Evolutionary conservation across 352 stramenopile species (phyloP), one percentile per base, ranked within the genome.

Genomic region (Phytophthora rubi): DNA sequence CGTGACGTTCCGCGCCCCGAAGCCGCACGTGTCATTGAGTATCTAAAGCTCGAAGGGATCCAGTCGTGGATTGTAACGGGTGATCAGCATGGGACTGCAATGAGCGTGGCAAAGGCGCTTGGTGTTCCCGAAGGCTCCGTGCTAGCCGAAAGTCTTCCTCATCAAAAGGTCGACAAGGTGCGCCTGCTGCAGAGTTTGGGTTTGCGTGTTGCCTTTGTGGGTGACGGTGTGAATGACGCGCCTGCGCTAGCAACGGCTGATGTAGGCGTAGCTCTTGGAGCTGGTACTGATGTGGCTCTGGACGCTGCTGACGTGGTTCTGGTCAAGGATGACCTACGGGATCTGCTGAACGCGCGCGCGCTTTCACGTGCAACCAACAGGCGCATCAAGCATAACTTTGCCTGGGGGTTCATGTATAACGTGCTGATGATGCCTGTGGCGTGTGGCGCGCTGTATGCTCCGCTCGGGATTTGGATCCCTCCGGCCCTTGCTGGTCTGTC

Each of bases 161-260:
- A 92, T 74, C 75, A 94, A 57, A 94, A 94, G 69, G 83, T 91
- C 1, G 82, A 94, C 51, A 91, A 89, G 44, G 85, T 94, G 9
- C 79, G 80, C 1, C 52, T 91, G 42, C 70, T 94, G 1, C 83
- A 94, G 59, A 82, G 80, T 49, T 74, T 90, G 32, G 86, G 86
- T 21, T 83, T 92, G 62, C 84, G 80, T 15, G 86, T 94, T 12
- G 86, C 85, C 32, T 93, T 94, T 62, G 70, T 94, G 6, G 85
- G 85, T 15, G 85, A 94, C 47, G 86, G 86, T 30, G 76, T 94
- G 44, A 93, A 94, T 32, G 86, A 94, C 35, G 85, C 70, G 0
- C 85, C 85, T 7, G 83, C 85, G 13, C 70, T 94, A n/a, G 85
- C 86, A 3, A 85, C 88, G 51, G 80, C 86, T 21, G 70, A 94